A percentile compares a stretch with the other conserved stretches of the same genome.
Evolutionary conservation across 2,329 filamentous ascomycete genomes (phyloP).

Genomic region (Tolypocladium ovalisporum): DNA sequence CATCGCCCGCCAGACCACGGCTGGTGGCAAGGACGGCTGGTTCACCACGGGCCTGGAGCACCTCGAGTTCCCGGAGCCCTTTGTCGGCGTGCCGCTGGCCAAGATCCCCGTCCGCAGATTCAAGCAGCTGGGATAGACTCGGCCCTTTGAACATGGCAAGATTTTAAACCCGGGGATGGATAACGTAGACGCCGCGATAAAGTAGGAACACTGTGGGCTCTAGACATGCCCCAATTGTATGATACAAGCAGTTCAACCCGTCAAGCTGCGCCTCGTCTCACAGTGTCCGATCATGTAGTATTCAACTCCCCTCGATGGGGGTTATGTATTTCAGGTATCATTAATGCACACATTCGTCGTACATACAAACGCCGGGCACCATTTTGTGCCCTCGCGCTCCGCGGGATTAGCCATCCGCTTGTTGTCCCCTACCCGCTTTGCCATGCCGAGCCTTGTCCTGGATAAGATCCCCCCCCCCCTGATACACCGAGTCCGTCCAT

Average conservation of each 20-base stretch:
- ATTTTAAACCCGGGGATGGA: no score
- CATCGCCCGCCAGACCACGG: slow-evolving; percentile 11
- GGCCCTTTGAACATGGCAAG: background rate
- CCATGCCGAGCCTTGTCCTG: background rate
- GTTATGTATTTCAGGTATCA: slow-evolving; percentile 18
- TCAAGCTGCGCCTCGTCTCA: background rate
- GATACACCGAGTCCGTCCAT: background rate
- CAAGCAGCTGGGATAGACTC: slow-evolving; percentile 1
- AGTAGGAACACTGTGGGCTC: background rate
- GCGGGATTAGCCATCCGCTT: background rate
- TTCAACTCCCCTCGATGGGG: background rate
- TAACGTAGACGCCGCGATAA: no score
- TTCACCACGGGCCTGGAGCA: slow-evolving; percentile 19
- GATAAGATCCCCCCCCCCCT: background rate
- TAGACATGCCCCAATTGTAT: background rate
- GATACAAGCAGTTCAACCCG: background rate
- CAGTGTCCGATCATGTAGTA: background rate
- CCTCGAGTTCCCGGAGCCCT: slow-evolving; percentile 10
- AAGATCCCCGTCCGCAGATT: slow-evolving; percentile 17
- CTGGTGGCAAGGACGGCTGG: slow-evolving; percentile 6
- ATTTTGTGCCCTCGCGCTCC: background rate
- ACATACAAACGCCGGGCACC: background rate
- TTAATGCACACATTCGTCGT: slow-evolving; percentile 6
- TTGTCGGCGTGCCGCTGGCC: slow-evolving; percentile 12
- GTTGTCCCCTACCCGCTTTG: background rate